Percentiles rank a stretch among this genome's conserved stretches.
Evolutionary conservation across 345 rosid genomes (phyloP).

Genomic region (Cochlearia excelsa): DNA sequence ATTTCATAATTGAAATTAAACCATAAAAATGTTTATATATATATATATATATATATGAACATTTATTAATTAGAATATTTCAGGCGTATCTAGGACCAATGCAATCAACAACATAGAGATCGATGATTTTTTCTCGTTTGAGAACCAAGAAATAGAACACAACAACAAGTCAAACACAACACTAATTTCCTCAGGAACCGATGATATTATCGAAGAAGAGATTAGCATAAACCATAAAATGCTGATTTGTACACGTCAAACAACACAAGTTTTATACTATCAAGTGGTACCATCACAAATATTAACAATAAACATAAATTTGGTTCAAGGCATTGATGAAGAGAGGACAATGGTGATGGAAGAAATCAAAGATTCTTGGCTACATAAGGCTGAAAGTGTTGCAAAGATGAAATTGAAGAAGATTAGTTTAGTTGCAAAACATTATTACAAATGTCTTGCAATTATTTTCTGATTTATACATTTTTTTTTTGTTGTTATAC

Average conservation of each 20-base stretch:
- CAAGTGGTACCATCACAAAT: conserved; percentile 72
- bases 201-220: conserved; percentile 54
- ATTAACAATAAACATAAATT: conserved; percentile 59
- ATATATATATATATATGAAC: no score
- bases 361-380: conserved; percentile 28
- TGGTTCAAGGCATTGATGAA: conserved; percentile 15
- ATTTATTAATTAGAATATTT: background rate
- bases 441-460: conserved; percentile 25
- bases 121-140: conserved; percentile 53
- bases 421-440: conserved; percentile 30
- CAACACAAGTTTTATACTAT: conserved; percentile 63
- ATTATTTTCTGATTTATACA: conserved; percentile 26
- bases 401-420: conserved; percentile 28
- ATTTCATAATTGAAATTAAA: background rate
- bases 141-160: conserved; percentile 32
- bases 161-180: conserved; percentile 36
- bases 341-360: conserved; percentile 24
- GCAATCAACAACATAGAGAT: conserved; percentile 38
- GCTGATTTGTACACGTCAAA: conserved; percentile 74
- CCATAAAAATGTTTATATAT: no score
- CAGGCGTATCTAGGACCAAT: conserved; percentile 38
- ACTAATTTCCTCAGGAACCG: conserved; percentile 45
- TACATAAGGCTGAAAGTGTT: conserved; percentile 24
- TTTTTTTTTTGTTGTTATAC: conserved; percentile 2
- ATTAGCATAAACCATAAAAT: conserved; percentile 58